Base-by-base conservation (phyloP, 2,329 filamentous ascomycete species). In the Fusarium liriodendri region DNA sequence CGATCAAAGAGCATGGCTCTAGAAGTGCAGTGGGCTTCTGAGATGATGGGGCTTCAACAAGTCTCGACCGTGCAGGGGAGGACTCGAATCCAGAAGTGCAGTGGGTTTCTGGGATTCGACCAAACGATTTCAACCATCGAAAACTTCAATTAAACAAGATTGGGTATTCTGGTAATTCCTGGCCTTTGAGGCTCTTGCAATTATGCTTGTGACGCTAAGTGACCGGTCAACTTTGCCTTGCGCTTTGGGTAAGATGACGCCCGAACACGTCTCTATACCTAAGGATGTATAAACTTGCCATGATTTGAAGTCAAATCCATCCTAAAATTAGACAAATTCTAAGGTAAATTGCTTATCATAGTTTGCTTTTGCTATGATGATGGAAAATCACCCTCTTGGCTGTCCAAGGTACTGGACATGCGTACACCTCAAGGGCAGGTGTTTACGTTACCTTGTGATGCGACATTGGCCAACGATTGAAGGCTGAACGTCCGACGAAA, bases 101-200 rank as follows among this genome's bases (percentile, higher is more conserved):
- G 74, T 78, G 55, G 76, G 77, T 76, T 77, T 79, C 69, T 72
- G 62, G 68, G 74, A 61, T 69, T 60, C 32, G 25, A 50, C 13
- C 29, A 16, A 42, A 47, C 59, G 50, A 64, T 52, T 61, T 71
- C 63, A 69, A 74, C 60, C 59, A 61, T 66, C 27, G n/a, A 37
- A 67, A 57, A 59, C 29, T 58, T 66, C 16, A 42, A 47, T 63
- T 50, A 5, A 60, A 55, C 22, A 50, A 69, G 57, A 61, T 54
- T 58, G 37, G 37, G 35, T 58, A 58, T n/a, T 37, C 55, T 40
- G 32, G 33, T 27, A 58, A 18, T 38, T 5, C 6, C 10, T 52
- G 25, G 47, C 47, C 47, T 29, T 33, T 13, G 3, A 29, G 47
- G 10, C 47, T 57, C 3, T 33, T 57, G 29, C n/a, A 16, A 25